Base-by-base conservation (phyloP, 139 green algal species). In the Astrephomene gubernaculifera region DNA sequence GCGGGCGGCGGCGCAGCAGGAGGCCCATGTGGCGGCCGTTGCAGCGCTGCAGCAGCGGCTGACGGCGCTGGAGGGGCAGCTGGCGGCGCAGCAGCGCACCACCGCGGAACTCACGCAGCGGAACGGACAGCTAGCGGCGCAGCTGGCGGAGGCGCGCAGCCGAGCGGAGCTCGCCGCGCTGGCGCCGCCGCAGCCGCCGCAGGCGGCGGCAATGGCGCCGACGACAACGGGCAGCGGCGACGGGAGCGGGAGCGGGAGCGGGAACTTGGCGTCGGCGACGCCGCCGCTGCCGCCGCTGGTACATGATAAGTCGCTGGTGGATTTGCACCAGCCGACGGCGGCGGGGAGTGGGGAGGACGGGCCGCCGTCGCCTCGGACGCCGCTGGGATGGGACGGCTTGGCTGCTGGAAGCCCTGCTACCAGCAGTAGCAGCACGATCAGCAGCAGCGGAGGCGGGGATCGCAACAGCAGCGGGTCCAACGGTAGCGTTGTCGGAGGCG, bases 361-460 rank as follows among this genome's bases (percentile, higher is more conserved):
- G 60, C 60, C 76, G 39, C 27, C 8, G 27, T 83, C 76, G 41
- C 76, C 76, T 6, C 76, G 76, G 36, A 83, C 76, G n/a, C 76
- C 76, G 60, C 41, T 83, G 39, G 44, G 33, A 29, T 83, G 60
- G 60, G 76, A 72, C 41, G 31, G 19, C 38, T 2, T n/a, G 39
- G 41, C 41, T 29, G 44, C 60, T 1, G 39, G 27, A n/a, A 64
- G 45, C 71, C 8, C 17, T 33, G 31, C 4, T 21, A 45, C 45
- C 31, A 72, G 60, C 57, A 33, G 10, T 45, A 64, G 74, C 74
- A 71, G 68, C 41, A 75, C 38, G 38, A 75, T 22, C 68, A 54
- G 38, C 27, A 54, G 38, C 68, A 75, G 68, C 27, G 9, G 31
- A n/a, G n/a, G n/a, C n/a, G n/a, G n/a, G n/a, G n/a, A n/a, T n/a